phyloP scores from a whole-genome alignment of 768 basidiomycete species.

The Auriscalpium microsporum region DNA sequence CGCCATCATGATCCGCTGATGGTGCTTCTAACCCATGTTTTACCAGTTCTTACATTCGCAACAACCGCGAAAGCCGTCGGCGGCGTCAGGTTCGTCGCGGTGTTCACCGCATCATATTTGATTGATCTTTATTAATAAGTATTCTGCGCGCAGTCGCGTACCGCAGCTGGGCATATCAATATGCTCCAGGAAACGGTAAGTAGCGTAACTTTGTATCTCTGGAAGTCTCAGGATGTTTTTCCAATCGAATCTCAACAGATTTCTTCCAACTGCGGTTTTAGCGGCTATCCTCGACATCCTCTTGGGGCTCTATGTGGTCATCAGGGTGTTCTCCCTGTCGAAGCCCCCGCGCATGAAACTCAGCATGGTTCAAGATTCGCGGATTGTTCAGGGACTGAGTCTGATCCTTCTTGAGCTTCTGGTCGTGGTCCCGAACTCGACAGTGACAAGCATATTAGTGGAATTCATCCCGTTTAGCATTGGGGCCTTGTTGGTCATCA shows the following conservation, averaged over 20 bases:
- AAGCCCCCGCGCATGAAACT: slow-evolving; percentile 18
- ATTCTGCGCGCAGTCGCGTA: not conserved
- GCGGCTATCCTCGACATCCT: slow-evolving; percentile 27
- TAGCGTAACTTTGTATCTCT: not conserved
- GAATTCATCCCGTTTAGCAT: slow-evolving; percentile 36
- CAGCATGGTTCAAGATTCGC: slow-evolving; percentile 21
- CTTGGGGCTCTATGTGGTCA: slow-evolving; percentile 31
- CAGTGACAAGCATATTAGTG: slow-evolving; percentile 27
- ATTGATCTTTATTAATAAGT: slow-evolving; percentile 1
- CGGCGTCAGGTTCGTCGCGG: not conserved
- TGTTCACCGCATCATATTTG: not conserved
- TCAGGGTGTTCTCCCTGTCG: slow-evolving; percentile 25
- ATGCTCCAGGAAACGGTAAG: not conserved
- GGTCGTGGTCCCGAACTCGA: slow-evolving; percentile 29
- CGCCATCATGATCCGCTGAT: not conserved
- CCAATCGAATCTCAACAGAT: slow-evolving; percentile 20
- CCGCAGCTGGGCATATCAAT: not conserved
- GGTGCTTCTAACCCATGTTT: not conserved
- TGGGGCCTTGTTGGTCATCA: slow-evolving; percentile 32
- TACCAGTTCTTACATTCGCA: not conserved
- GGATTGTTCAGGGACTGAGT: slow-evolving; percentile 27
- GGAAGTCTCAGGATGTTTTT: too few species aligned
- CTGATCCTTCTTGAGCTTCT: slow-evolving; percentile 36
- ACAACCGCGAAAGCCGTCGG: not conserved
- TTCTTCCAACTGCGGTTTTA: slow-evolving; percentile 29